Conservation (phyloP, 257 asterid species). For the Eustoma russellianum region DNA sequence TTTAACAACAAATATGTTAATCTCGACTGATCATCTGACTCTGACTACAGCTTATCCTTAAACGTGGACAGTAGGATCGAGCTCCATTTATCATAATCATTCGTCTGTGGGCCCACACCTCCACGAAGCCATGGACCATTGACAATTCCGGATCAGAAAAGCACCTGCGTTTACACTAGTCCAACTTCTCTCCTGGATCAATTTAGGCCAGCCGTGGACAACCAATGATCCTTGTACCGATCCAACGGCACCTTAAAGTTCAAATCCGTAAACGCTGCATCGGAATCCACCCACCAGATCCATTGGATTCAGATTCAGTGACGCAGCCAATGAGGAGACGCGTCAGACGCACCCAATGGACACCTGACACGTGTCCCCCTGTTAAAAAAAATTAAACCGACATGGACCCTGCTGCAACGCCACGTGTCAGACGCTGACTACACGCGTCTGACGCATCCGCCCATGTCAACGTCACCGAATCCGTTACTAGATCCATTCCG, state of each 20-base stretch:
- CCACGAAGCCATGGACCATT: constrained; percentile 90
- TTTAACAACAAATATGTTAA: constrained; percentile 48
- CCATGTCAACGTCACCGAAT: too few species aligned
- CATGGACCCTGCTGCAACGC: too few species aligned
- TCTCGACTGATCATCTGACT: constrained; percentile 87
- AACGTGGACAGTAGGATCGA: constrained; percentile 35
- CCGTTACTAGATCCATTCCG: too few species aligned
- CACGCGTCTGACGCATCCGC: too few species aligned
- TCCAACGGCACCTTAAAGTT: constrained; percentile 64
- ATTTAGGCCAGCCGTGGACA: constrained; percentile 71
- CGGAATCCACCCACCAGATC: constrained; percentile 99
- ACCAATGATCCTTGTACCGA: constrained; percentile 57
- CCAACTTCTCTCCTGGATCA: constrained; percentile 66
- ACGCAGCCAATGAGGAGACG: too few species aligned
- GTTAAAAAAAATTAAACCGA: too few species aligned
- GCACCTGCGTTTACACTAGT: constrained; percentile 96
- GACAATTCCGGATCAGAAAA: constrained; percentile 68
- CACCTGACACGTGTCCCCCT: too few species aligned
- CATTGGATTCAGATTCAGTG: too few species aligned
- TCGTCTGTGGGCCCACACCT: constrained; percentile 78
- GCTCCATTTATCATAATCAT: constrained; percentile 71
- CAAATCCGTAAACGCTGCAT: constrained; percentile 98
- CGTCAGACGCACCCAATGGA: too few species aligned
- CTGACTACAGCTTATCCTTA: constrained; percentile 58
- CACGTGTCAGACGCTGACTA: too few species aligned